Conservation (phyloP, 2,329 filamentous ascomycete genomes). For the Trichoderma atrobrunneum region DNA sequence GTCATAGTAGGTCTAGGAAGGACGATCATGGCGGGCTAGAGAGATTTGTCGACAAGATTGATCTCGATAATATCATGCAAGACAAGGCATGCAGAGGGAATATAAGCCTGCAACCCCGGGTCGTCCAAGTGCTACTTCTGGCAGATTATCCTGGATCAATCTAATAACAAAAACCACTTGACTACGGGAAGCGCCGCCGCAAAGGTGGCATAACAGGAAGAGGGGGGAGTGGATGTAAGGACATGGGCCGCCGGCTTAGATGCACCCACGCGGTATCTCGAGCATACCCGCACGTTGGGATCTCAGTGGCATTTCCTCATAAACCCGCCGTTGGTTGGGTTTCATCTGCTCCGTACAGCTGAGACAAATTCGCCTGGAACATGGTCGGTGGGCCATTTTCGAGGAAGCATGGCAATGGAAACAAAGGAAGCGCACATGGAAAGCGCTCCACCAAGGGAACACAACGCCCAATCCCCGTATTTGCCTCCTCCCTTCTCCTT, state of each 20-base stretch:
- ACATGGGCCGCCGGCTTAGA: slow-evolving; percentile 20
- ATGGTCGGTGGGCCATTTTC: slow-evolving; percentile 16
- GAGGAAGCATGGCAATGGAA: slow-evolving; percentile 16
- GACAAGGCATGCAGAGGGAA: slow-evolving; percentile 21
- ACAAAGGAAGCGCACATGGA: slow-evolving; percentile 17
- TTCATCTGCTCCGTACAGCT: slow-evolving; percentile 29
- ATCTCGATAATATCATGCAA: slow-evolving; percentile 29
- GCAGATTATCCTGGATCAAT: slow-evolving; percentile 18
- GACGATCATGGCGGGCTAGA: slow-evolving; percentile 30
- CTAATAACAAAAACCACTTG: slow-evolving; percentile 19
- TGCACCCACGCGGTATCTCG: slow-evolving; percentile 14
- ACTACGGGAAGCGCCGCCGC: slow-evolving; percentile 17
- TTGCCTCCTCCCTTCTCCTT: background rate
- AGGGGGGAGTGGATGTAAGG: slow-evolving; percentile 10
- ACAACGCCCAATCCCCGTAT: slow-evolving; percentile 4
- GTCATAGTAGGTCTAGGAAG: slow-evolving; percentile 27
- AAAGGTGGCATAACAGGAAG: slow-evolving; percentile 17
- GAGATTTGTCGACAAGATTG: slow-evolving; percentile 21
- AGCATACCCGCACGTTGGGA: slow-evolving; percentile 22
- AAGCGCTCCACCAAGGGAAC: slow-evolving; percentile 15
- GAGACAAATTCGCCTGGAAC: slow-evolving; percentile 31
- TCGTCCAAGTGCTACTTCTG: slow-evolving; percentile 10
- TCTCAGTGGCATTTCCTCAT: slow-evolving; percentile 20
- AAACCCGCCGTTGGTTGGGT: slow-evolving; percentile 31
- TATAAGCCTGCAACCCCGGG: slow-evolving; percentile 25